Base-by-base conservation (phyloP, 352 stramenopile genomes). In the Phytophthora agathidicida region DNA sequence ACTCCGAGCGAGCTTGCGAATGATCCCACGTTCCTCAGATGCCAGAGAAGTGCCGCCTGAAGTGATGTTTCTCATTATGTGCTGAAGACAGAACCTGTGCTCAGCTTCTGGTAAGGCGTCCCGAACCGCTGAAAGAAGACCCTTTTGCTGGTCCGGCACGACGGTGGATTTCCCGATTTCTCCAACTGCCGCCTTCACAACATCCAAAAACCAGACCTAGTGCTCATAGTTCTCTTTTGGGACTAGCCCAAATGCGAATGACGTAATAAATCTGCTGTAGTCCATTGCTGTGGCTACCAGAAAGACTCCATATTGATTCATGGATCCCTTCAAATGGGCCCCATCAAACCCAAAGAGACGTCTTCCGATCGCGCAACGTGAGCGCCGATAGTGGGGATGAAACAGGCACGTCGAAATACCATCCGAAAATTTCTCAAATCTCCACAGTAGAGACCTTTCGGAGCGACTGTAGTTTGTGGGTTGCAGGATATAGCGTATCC, bases 261-360 rank as follows among this genome's bases (percentile, higher is more conserved):
- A n/a, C 33, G 14, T 14, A 27, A 71, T 65, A n/a, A 59, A 45
- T 14, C 69, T 50, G 46, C 65, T 57, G 38, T 31, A 62, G 33
- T 74, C 54, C 32, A 74, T 72, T 0, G 38, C 22, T 2, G 43
- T 73, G 6, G 57, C 49, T 0, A 56, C 44, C 1, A 77, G 36
- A 54, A 60, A 64, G 2, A 70, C 53, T 22, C 57, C 57, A 3
- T 28, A 14, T 17, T 60, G 35, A 30, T 75, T 62, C 53, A 73
- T 75, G 0, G 58, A 47, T 24, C 42, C 50, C 50, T 60, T 69
- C 5, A 67, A 22, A 30, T 67, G 53, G 35, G 51, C 35, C 1
- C 62, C 61, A 33, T 73, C 51, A 14, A 76, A 49, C 3, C 59
- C 53, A 38, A 70, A 7, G 1, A 64, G 4, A 17, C 19, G 10